Conservation (phyloP, 257 asterid species). For the Salvia hispanica region DNA sequence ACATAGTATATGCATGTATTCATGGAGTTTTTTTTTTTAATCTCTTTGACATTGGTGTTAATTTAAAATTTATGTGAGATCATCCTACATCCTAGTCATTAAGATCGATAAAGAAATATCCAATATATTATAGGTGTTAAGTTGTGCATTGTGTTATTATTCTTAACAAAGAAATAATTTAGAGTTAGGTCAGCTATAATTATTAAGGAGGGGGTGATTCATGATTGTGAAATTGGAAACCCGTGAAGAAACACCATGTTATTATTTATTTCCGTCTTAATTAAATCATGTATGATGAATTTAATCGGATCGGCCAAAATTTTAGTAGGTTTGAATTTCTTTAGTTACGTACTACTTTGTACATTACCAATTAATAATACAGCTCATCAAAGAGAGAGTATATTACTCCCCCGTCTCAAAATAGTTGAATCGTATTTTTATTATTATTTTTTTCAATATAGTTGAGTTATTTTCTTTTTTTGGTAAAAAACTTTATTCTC, state of each 20-base stretch:
- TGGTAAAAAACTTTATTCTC: too few species aligned
- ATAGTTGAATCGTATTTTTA: too few species aligned
- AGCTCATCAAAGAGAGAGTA: neutral
- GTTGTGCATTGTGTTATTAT: too few species aligned
- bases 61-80: too few species aligned
- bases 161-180: neutral
- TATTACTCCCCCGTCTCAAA: neutral
- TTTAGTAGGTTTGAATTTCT: conserved; percentile 37
- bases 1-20: too few species aligned
- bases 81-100: too few species aligned
- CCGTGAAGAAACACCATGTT: conserved; percentile 2
- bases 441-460: too few species aligned
- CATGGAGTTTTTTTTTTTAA: too few species aligned
- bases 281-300: neutral
- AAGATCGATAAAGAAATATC: too few species aligned
- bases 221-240: neutral
- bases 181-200: conserved; percentile 29
- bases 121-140: too few species aligned
- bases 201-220: neutral
- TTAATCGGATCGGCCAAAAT: conserved; percentile 1
- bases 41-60: too few species aligned
- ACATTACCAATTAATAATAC: conserved; percentile 3
- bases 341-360: neutral
- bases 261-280: conserved; percentile 2
- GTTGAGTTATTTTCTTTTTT: too few species aligned